A percentile compares a stretch with the other conserved stretches of the same genome.
These are phyloP conservation scores for Amanita muscaria DNA, from an alignment of 768 basidiomycete genomes.

Conservation along the genomic window DNA sequence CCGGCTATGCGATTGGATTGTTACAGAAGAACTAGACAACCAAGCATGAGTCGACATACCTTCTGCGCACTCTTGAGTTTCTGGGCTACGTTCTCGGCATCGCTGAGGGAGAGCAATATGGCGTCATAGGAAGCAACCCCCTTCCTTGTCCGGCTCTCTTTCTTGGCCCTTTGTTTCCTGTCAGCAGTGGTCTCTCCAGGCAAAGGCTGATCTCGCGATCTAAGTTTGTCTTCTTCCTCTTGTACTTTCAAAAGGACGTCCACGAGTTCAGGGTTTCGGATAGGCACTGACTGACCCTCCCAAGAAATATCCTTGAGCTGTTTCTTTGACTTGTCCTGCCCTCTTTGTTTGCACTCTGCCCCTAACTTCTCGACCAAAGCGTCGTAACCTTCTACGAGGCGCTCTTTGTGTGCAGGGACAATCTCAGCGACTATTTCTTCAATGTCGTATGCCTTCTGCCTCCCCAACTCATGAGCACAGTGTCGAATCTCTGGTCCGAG, in stretches of 20 bases:
- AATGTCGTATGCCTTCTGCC: constrained; percentile 71
- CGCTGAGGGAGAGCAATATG: constrained; percentile 75
- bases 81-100: constrained; percentile 79
- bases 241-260: constrained; percentile 80
- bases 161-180: constrained; percentile 18
- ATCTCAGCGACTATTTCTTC: constrained; percentile 65
- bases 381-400: constrained; percentile 59
- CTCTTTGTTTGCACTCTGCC: constrained; percentile 28
- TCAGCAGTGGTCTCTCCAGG: constrained; percentile 19
- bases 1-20: not conserved
- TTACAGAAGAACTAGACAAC: not conserved
- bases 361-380: constrained; percentile 42
- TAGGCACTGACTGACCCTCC: constrained; percentile 78
- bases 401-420: constrained; percentile 43
- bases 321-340: constrained; percentile 34
- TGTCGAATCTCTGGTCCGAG: constrained; percentile 88
- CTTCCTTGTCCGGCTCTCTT: constrained; percentile 44
- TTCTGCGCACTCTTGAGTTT: constrained; percentile 80
- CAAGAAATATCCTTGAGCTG: constrained; percentile 57
- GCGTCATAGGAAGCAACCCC: constrained; percentile 84
- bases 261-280: constrained; percentile 87
- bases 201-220: constrained; percentile 24
- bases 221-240: constrained; percentile 58
- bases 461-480: constrained; percentile 83
- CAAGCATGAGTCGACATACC: constrained; percentile 28